Conservation (phyloP, 345 rosid genomes). For the Citrus unshiu region DNA sequence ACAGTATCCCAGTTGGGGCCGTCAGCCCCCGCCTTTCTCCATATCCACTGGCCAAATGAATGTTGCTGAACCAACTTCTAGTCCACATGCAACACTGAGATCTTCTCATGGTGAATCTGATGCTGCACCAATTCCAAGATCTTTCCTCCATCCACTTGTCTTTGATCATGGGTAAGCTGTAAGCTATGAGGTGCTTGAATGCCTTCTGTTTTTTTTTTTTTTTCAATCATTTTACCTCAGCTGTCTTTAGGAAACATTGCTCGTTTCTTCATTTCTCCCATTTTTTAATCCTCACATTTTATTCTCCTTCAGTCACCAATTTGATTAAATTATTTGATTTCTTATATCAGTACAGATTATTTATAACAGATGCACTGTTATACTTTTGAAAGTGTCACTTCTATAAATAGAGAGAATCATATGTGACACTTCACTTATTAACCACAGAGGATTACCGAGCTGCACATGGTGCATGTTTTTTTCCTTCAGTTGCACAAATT, state of each 20-base stretch:
- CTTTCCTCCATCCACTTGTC: constrained; percentile 41
- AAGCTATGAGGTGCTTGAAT: not conserved
- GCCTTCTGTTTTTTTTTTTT: not conserved
- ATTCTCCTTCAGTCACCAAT: not conserved
- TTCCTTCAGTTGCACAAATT: not conserved
- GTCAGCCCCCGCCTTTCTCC: constrained; percentile 38
- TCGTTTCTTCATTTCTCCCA: not conserved
- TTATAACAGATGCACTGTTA: not conserved
- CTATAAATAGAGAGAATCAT: not conserved
- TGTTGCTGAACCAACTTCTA: constrained; percentile 40
- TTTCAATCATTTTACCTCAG: too few species aligned
- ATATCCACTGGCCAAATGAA: constrained; percentile 33
- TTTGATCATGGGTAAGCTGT: constrained; percentile 52
- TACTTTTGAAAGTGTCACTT: not conserved
- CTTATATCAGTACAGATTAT: not conserved
- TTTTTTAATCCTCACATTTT: not conserved
- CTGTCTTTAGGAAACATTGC: not conserved
- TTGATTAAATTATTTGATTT: not conserved
- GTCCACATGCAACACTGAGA: constrained; percentile 36
- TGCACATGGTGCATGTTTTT: not conserved
- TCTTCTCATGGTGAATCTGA: constrained; percentile 39
- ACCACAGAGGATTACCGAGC: not conserved
- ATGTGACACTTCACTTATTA: not conserved
- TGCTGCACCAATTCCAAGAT: constrained; percentile 23
- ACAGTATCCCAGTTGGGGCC: constrained; percentile 48